A percentile compares a stretch with the other conserved stretches of the same genome.
These are phyloP conservation scores for Casuarina glauca DNA, from an alignment of 306 rosid genomes.

Conservation along the genomic window DNA sequence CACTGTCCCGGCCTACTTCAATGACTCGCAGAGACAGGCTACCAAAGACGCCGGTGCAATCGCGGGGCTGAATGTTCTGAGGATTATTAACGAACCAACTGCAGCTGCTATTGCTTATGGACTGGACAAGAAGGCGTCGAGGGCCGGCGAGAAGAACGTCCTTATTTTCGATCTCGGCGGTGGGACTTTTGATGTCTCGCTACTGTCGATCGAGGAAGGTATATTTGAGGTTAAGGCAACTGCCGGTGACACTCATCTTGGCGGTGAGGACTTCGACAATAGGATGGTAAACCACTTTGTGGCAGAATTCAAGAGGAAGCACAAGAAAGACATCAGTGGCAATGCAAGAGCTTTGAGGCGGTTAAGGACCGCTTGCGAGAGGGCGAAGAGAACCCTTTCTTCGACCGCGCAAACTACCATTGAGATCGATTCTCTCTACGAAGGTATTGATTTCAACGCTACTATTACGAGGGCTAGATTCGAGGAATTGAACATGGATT, in stretches of 20 bases:
- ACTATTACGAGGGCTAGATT: too few species aligned
- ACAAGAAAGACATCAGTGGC: conserved; percentile 43
- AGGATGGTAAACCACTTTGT: conserved; percentile 33
- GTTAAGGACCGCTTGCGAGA: conserved; percentile 5
- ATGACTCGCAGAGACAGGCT: conserved; percentile 39
- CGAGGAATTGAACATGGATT: conserved; percentile 18
- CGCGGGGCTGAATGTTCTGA: conserved; percentile 40
- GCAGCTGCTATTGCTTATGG: conserved; percentile 54
- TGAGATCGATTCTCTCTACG: too few species aligned
- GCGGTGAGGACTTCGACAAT: conserved; percentile 33
- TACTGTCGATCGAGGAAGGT: conserved; percentile 39
- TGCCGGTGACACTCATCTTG: conserved; percentile 39
- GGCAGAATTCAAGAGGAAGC: conserved; percentile 42
- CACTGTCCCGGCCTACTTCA: conserved; percentile 45
- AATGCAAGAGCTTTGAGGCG: conserved; percentile 38
- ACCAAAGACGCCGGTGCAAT: conserved; percentile 45
- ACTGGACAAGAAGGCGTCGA: conserved; percentile 31
- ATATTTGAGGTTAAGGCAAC: conserved; percentile 41
- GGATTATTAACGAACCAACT: conserved; percentile 43
- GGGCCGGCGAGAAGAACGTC: conserved; percentile 32
- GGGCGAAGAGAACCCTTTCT: too few species aligned
- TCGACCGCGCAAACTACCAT: too few species aligned
- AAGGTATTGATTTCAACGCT: too few species aligned
- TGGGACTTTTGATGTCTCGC: conserved; percentile 30
- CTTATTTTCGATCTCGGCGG: conserved; percentile 34